phyloP scores from a whole-genome alignment of 768 basidiomycete species.

The Tulasnella sp. region DNA sequence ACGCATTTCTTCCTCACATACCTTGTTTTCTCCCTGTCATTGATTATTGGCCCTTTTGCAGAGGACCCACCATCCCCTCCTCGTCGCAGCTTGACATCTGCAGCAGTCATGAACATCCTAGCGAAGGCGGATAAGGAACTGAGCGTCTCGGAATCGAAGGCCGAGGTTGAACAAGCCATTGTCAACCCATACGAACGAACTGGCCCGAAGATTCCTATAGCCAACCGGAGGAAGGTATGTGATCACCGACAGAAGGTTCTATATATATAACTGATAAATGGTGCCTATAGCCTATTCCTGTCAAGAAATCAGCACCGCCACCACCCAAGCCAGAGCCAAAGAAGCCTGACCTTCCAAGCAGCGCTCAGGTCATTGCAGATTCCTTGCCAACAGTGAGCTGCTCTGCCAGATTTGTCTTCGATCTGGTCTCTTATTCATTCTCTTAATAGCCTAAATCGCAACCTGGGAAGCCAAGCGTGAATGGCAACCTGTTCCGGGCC shows the following conservation, averaged over 20 bases:
- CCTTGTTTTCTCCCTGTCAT: neutral
- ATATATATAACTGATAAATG: neutral
- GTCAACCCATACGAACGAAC: slow-evolving; percentile 20
- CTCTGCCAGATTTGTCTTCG: neutral
- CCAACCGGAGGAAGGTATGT: slow-evolving; percentile 4
- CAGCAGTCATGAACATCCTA: slow-evolving; percentile 18
- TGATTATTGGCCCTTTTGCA: neutral
- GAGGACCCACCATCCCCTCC: slow-evolving; percentile 18
- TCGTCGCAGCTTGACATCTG: slow-evolving; percentile 11
- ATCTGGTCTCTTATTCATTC: neutral
- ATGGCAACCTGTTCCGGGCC: neutral
- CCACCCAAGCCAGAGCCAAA: neutral
- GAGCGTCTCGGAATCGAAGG: slow-evolving; percentile 4
- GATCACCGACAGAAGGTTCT: neutral
- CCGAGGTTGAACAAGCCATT: slow-evolving; percentile 16
- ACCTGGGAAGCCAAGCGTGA: neutral
- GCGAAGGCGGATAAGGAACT: slow-evolving; percentile 18
- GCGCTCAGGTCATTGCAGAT: slow-evolving; percentile 17
- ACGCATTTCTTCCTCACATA: neutral
- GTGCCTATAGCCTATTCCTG: neutral
- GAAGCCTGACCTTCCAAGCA: slow-evolving; percentile 16
- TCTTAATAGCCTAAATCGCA: neutral
- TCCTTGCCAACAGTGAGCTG: slow-evolving; percentile 6
- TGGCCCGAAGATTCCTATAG: neutral
- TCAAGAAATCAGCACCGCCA: neutral